Conservation (phyloP, 2,329 filamentous ascomycete genomes). For the Cordyceps sp. region DNA sequence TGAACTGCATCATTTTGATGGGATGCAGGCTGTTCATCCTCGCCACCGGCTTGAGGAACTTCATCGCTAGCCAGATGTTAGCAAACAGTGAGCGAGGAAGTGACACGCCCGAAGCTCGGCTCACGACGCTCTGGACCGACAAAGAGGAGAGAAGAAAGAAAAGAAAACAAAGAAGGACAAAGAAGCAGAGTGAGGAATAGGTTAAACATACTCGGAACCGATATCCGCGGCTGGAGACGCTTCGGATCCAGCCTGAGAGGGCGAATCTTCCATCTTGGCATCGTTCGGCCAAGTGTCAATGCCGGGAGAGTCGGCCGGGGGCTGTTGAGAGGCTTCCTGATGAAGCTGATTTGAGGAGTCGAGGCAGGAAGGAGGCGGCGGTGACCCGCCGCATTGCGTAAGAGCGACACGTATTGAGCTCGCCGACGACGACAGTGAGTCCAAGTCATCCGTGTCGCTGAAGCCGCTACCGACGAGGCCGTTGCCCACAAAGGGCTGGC, state of each 20-base stretch:
- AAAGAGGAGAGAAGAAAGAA: not conserved
- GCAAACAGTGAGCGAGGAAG: too few relatives aligned
- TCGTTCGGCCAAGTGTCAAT: too few relatives aligned
- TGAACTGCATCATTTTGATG: conserved; percentile 10
- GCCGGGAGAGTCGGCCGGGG: conserved; percentile 21
- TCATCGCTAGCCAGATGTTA: too few relatives aligned
- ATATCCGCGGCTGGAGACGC: conserved; percentile 7
- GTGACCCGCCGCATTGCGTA: not conserved
- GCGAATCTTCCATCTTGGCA: conserved; percentile 5
- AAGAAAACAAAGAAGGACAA: not conserved
- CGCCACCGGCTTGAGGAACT: too few relatives aligned
- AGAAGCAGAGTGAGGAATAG: too few relatives aligned
- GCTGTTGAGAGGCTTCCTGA: conserved; percentile 15
- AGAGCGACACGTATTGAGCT: not conserved
- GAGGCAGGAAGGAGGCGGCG: conserved; percentile 3
- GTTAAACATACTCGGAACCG: conserved; percentile 10
- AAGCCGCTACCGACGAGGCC: not conserved
- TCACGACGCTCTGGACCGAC: too few relatives aligned
- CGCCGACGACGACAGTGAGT: conserved; percentile 1
- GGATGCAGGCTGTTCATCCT: conserved; percentile 6
- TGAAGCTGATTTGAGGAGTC: conserved; percentile 8
- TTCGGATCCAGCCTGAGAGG: conserved; percentile 9
- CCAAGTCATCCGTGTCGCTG: conserved; percentile 5
- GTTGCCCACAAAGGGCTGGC: too few relatives aligned
- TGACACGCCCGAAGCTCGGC: too few relatives aligned